Evolutionary conservation across 306 rosid genomes (phyloP), one percentile per base, ranked within the genome.

Genomic region (Rosa lucieae): DNA sequence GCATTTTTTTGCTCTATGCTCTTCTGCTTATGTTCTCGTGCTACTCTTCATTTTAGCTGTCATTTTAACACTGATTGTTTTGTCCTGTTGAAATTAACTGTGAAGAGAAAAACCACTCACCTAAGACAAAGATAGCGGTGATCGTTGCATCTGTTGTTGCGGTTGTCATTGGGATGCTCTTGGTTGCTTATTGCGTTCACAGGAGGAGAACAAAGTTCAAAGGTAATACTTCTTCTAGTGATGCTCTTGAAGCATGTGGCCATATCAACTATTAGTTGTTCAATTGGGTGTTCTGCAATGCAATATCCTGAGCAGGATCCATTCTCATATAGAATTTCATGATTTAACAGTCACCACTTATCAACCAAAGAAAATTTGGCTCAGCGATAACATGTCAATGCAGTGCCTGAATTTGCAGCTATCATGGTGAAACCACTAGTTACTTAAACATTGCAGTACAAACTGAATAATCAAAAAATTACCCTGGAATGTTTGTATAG

Each of bases 151-250:
- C 63, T n/a, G 20, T 76, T 17, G 68, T 35, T 14, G 43, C 15
- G 17, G 44, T 71, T 10, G 66, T 81, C 42, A 12, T 46, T 15
- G 88, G 83, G 10, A 5, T 79, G 20, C 73, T 75, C 65, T 47
- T 78, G 65, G 69, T 75, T 49, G 81, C 76, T 10, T 65, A 75
- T 58, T 71, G 32, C 81, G 55, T 81, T 23, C 53, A 65, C 78
- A 81, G 79, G 59, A 69, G 39, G n/a, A 75, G 73, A n/a, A 74
- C 3, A 39, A 78, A 66, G 53, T 15, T 65, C 1, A 12, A 65
- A 81, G 88, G 88, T 81, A 78, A 32, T 12, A 10, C n/a, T 67
- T 29, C 74, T 51, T 52, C 46, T 10, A 10, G 46, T 4, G 44
- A 23, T 26, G 17, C 67, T 13, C 63, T 51, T 72, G 73, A 51